Evolutionary conservation across 106 monocot species (phyloP).

Genomic region (Posidonia australis): DNA sequence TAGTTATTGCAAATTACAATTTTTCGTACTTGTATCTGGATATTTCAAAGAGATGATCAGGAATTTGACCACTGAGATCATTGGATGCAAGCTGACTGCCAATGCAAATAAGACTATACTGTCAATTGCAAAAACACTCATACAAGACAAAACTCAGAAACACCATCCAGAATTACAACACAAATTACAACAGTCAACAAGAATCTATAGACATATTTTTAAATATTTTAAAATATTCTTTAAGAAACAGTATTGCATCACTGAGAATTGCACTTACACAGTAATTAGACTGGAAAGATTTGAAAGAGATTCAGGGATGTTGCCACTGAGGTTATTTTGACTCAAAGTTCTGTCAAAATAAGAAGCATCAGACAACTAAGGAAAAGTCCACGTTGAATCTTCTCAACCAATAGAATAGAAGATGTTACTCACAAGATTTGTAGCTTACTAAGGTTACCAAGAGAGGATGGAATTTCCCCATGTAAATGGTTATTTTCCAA

Average conservation of each 20-base stretch:
- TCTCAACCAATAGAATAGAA: neutral
- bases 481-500: constrained; percentile 59
- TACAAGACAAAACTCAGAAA: neutral
- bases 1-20: neutral
- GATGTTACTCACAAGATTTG: constrained; percentile 64
- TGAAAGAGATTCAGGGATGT: constrained; percentile 68
- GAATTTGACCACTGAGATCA: constrained; percentile 62
- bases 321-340: constrained; percentile 61
- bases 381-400: neutral
- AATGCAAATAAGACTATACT: constrained; percentile 1
- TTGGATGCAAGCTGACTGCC: constrained; percentile 61
- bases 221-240: too few species aligned
- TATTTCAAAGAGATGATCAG: constrained; percentile 45
- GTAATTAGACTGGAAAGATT: constrained; percentile 42
- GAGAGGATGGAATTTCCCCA: constrained; percentile 70
- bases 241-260: neutral
- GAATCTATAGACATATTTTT: neutral
- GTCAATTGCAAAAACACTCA: neutral
- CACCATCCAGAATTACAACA: neutral
- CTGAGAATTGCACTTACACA: constrained; percentile 40
- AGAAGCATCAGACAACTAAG: neutral
- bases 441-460: constrained; percentile 77
- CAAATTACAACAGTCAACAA: neutral
- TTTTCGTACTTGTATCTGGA: constrained; percentile 55
- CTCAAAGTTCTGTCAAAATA: constrained; percentile 57